Conservation (phyloP, 805 yeast genomes). For the Scheffersomyces amazonensis region DNA sequence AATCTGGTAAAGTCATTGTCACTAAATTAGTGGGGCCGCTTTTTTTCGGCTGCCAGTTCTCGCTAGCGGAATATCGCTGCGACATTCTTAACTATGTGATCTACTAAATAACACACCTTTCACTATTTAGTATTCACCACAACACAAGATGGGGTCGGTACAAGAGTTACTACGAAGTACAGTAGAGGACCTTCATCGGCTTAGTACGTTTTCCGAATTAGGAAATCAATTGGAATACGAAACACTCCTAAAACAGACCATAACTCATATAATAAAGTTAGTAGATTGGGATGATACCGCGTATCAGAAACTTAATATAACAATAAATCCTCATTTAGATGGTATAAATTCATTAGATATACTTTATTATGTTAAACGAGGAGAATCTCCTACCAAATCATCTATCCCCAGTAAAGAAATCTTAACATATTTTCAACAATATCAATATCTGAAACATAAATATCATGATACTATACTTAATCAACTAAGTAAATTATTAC, state of each 20-base stretch:
- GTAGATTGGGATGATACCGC: conserved; percentile 13
- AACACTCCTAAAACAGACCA: conserved; percentile 10
- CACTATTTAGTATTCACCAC: too few relatives aligned
- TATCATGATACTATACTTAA: not conserved
- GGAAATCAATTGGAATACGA: conserved; percentile 9
- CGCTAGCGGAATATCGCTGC: too few relatives aligned
- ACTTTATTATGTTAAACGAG: conserved; percentile 6
- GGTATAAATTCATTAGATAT: conserved; percentile 6
- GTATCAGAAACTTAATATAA: conserved; percentile 7
- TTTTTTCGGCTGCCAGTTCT: too few relatives aligned
- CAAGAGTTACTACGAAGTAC: conserved; percentile 15
- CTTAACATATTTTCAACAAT: not conserved
- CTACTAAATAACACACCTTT: too few relatives aligned
- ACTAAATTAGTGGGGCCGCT: too few relatives aligned
- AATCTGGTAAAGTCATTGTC: too few relatives aligned
- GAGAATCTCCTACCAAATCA: not conserved
- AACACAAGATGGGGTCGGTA: too few relatives aligned
- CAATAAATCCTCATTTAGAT: conserved; percentile 1
- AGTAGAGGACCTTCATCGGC: conserved; percentile 14
- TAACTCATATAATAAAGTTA: conserved; percentile 11
- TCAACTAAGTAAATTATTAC: not conserved
- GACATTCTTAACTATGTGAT: too few relatives aligned
- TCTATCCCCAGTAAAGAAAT: not conserved
- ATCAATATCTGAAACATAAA: not conserved
- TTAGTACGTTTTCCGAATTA: conserved; percentile 7